Evolutionary conservation across 106 monocot species (phyloP), one percentile per base, ranked within the genome.

Genomic region (Apostasia ramifera): DNA sequence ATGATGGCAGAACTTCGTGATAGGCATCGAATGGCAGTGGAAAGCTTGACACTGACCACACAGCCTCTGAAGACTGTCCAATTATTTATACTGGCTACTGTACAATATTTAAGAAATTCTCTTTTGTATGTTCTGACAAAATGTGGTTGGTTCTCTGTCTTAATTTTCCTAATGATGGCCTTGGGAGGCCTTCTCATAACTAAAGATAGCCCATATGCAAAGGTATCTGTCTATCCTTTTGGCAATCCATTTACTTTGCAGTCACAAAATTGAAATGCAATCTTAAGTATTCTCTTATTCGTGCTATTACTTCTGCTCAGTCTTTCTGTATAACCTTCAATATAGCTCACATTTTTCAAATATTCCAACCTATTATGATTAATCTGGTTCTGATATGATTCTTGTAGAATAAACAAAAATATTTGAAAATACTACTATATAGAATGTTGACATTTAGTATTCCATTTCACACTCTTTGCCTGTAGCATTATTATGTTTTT

Each of bases 11-110:
- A 88, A 44, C 84, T 89, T 63, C 73, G 51, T 26, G 61, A 80
- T 47, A 88, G 77, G 61, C 84, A 88, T 70, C 79, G 63, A 53
- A 26, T 73, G 75, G 89, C 91, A 57, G 58, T 84, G 44, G 80
- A 92, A 72, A 86, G 76, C 63, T 67, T 92, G 75, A 86, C 95
- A 56, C 62, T 95, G 67, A 77, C 78, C 53, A 78, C 76, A n/a
- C 91, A 82, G 41, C 95, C 95, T 11, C 70, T 88, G 50, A 84
- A 47, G 74, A 95, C 95, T 38, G 47, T 82, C 50, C 56, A 73
- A 45, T 72, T 88, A 59, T 95, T 95, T 69, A 37, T 58, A 47
- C 77, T 82, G 67, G 95, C 86, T 50, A 70, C 79, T 60, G 41
- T 68, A 41, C 64, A 64, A 68, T 79, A 82, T 64, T 47, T 88